Conservation (phyloP, 805 yeast species). For the Lipomyces kockii region DNA sequence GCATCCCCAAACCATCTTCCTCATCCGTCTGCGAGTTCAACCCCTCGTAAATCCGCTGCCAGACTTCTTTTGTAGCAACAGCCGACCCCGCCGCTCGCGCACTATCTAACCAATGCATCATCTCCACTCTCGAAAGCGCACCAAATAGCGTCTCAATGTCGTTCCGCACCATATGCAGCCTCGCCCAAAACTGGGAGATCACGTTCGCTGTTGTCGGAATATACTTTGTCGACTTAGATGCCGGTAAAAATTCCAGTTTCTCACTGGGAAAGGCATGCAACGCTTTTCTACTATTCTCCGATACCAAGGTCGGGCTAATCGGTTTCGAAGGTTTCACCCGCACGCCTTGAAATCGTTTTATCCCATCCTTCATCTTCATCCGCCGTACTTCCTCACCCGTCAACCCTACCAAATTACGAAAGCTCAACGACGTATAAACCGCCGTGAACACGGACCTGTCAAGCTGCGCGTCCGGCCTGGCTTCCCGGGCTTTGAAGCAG, state of each 20-base stretch:
- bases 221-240: background rate
- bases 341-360: slow-evolving; percentile 3
- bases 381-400: background rate
- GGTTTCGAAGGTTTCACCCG: background rate
- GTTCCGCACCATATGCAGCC: slow-evolving; percentile 14
- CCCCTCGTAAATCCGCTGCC: slow-evolving; percentile 24
- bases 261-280: background rate
- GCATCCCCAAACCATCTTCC: background rate
- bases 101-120: slow-evolving; percentile 22
- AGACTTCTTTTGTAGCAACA: slow-evolving; percentile 8
- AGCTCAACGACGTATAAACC: slow-evolving; percentile 11
- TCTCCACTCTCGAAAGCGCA: slow-evolving; percentile 20
- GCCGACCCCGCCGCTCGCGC: slow-evolving; percentile 16
- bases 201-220: background rate
- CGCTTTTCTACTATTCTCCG: background rate
- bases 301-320: background rate
- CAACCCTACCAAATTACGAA: background rate
- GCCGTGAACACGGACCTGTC: slow-evolving; percentile 16
- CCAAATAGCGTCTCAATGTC: slow-evolving; percentile 30
- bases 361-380: background rate
- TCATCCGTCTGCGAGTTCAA: slow-evolving; percentile 1
- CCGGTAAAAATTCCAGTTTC: background rate
- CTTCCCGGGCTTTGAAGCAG: background rate
- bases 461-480: slow-evolving; percentile 9
- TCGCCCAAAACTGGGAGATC: slow-evolving; percentile 15